Percentiles rank a stretch among this genome's conserved stretches.
These are phyloP conservation scores for Carex scoparia DNA, from an alignment of 176 grass and related monocot genomes.

Conservation along the genomic window DNA sequence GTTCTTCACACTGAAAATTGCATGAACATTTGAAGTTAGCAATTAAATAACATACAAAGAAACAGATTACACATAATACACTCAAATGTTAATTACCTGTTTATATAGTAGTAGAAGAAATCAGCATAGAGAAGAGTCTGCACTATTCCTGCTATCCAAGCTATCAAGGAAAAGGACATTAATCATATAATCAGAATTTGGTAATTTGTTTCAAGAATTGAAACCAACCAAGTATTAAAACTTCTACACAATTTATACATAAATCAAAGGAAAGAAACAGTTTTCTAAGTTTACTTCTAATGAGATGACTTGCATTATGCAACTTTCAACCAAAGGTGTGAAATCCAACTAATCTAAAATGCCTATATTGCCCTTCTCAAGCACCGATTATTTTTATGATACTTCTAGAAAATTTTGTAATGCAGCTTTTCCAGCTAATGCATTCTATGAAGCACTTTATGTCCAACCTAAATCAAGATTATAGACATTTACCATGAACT, in stretches of 20 bases:
- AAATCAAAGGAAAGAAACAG: not conserved
- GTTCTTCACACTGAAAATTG: constrained; percentile 85
- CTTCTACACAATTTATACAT: not conserved
- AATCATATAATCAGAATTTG: not conserved
- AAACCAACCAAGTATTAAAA: not conserved
- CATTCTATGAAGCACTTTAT: not conserved
- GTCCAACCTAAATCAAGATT: not conserved
- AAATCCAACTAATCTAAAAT: not conserved
- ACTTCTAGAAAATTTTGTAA: not conserved
- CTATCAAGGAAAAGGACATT: constrained; percentile 33
- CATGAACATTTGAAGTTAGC: constrained; percentile 2
- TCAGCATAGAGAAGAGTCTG: constrained; percentile 91
- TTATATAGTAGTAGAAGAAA: constrained; percentile 96
- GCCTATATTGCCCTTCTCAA: not conserved
- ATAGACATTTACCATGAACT: not conserved
- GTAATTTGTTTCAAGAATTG: not conserved
- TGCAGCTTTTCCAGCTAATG: not conserved
- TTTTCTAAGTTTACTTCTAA: not conserved
- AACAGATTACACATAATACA: not conserved
- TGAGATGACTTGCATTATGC: not conserved
- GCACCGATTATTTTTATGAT: not conserved
- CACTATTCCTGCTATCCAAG: constrained; percentile 71
- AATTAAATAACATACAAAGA: constrained; percentile 18
- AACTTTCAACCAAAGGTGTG: not conserved
- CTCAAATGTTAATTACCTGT: constrained; percentile 48